Conservation (phyloP, 2,329 filamentous ascomycete genomes). For the Camptophora hylomeconis region DNA sequence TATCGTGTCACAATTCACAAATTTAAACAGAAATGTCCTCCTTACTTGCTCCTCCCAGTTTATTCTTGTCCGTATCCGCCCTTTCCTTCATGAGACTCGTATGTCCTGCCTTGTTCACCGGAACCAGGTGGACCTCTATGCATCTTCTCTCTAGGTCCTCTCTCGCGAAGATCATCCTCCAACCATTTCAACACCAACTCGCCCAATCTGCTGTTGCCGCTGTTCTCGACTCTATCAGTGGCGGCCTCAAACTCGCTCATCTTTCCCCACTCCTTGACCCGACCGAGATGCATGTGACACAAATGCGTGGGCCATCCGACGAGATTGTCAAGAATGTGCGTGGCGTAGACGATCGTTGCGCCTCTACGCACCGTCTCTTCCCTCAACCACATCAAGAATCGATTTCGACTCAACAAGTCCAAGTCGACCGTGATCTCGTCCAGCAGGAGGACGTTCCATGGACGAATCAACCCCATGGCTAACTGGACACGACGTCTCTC, state of each 20-base stretch:
- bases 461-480: slow-evolving; percentile 84
- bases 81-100: slow-evolving; percentile 43
- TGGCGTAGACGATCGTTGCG: slow-evolving; percentile 94
- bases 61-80: slow-evolving; percentile 53
- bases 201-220: slow-evolving; percentile 71
- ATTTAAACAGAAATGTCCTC: background rate
- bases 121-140: slow-evolving; percentile 2
- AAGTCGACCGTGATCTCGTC: slow-evolving; percentile 97
- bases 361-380: slow-evolving; percentile 67
- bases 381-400: slow-evolving; percentile 79
- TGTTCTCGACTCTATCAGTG: slow-evolving; percentile 25
- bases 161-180: slow-evolving; percentile 29
- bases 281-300: slow-evolving; percentile 86
- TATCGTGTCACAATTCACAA: background rate
- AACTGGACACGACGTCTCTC: slow-evolving; percentile 85
- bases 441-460: slow-evolving; percentile 80
- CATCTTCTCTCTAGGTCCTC: slow-evolving; percentile 21
- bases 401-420: slow-evolving; percentile 69
- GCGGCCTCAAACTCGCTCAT: slow-evolving; percentile 55
- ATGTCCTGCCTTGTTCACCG: slow-evolving; percentile 27
- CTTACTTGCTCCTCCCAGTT: background rate
- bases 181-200: slow-evolving; percentile 84
- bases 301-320: slow-evolving; percentile 91
- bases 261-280: slow-evolving; percentile 72
- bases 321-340: slow-evolving; percentile 91